Evolutionary conservation across 192 early-diverging fungal genomes (phyloP), one percentile per base, ranked within the genome.

Genomic region (Entophlyctis luteolus): DNA sequence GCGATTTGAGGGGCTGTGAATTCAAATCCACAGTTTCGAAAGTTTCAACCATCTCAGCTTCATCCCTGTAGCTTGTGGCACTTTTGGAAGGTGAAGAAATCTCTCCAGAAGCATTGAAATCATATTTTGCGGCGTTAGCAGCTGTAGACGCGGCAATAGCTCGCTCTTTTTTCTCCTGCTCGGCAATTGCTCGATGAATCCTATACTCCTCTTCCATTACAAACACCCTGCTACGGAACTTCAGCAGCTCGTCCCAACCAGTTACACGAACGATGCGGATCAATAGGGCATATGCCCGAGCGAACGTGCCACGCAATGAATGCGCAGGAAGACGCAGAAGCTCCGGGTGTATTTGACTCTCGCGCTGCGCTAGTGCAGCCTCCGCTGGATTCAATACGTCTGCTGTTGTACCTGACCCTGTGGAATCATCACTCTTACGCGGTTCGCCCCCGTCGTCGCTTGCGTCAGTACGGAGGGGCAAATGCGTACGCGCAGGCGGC

Each of bases 121-220:
- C n/a, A n/a, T n/a, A n/a, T n/a, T n/a, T n/a, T n/a, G n/a, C n/a
- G n/a, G n/a, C n/a, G n/a, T n/a, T n/a, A n/a, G n/a, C n/a, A n/a
- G n/a, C n/a, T n/a, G n/a, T n/a, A n/a, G n/a, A n/a, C n/a, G n/a
- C n/a, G n/a, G n/a, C n/a, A n/a, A n/a, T n/a, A n/a, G n/a, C n/a
- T 27, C n/a, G 55, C 18, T 38, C 67, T 45, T 84, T 76, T 27
- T 59, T 55, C 20, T 55, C 70, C 54, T 89, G 87, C 68, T 95
- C 93, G 20, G 83, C 86, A 36, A 86, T 77, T 22, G 90, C 89
- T 8, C 84, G 65, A 52, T 86, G 84, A 20, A 86, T 80, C 32
- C 87, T 74, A 70, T 99, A 99, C 73, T 99, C 97, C 65, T 98
- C 97, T 49, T 99, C 97, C 97, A 99, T 99, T 3, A 99, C 95